Evolutionary conservation across 1,139 yeast species (phyloP).

Genomic region (Hansenula anomala): DNA sequence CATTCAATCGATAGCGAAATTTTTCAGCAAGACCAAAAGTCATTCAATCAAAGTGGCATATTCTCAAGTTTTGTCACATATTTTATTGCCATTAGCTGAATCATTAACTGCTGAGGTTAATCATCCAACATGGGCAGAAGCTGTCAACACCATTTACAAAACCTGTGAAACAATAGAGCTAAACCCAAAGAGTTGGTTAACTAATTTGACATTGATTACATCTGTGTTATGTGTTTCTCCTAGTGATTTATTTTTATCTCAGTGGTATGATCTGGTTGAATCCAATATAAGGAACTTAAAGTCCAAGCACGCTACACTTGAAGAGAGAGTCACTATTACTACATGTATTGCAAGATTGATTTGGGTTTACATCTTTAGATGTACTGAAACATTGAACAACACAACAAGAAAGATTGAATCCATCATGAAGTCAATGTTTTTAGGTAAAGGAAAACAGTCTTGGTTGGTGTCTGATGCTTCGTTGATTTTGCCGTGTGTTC

Average conservation of each 20-base stretch:
- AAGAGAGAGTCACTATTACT: constrained; percentile 60
- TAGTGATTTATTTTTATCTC: constrained; percentile 64
- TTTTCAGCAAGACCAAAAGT: constrained; percentile 63
- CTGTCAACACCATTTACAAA: constrained; percentile 57
- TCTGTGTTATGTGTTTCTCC: constrained; percentile 81
- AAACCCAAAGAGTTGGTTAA: constrained; percentile 64
- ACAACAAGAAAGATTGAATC: constrained; percentile 66
- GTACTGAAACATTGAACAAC: constrained; percentile 83
- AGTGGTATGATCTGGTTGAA: constrained; percentile 73
- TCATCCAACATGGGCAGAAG: constrained; percentile 92
- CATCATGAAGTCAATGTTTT: constrained; percentile 53
- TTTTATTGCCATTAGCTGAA: constrained; percentile 80
- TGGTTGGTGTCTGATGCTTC: constrained; percentile 63
- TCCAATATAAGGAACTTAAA: constrained; percentile 33
- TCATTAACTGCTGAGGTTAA: constrained; percentile 89
- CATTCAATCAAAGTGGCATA: constrained; percentile 69
- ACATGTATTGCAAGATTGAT: constrained; percentile 66
- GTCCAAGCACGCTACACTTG: constrained; percentile 37
- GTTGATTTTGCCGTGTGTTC: constrained; percentile 62
- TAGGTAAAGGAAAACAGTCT: constrained; percentile 60
- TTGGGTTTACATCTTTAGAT: constrained; percentile 87
- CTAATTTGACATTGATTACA: constrained; percentile 64
- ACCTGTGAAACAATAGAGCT: constrained; percentile 39
- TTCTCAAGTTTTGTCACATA: constrained; percentile 73
- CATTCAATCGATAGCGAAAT: constrained; percentile 77